Evolutionary conservation across 2,329 filamentous ascomycete species (phyloP).

Genomic region (Colletotrichum sansevieriae): DNA sequence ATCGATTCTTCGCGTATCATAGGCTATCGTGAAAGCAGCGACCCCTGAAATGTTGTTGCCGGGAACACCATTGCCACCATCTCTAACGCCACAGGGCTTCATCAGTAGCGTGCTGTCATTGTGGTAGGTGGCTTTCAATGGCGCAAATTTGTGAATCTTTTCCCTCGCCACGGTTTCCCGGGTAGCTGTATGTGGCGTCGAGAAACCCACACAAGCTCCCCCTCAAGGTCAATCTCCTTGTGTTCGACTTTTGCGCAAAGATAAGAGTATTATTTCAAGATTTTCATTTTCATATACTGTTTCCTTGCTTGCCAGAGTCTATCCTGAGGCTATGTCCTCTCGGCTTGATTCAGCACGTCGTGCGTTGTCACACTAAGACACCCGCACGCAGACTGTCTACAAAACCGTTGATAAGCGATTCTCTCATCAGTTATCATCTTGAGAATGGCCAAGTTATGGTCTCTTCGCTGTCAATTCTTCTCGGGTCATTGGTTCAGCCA

Average conservation of each 20-base stretch:
- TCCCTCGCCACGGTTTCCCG: constrained; percentile 8
- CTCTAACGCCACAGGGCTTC: not conserved
- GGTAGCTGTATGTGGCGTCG: constrained; percentile 12
- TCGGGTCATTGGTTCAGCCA: too few species aligned
- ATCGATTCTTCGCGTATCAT: not conserved
- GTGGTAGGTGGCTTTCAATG: constrained; percentile 4
- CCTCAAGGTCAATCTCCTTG: not conserved
- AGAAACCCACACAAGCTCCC: not conserved
- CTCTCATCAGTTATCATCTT: too few species aligned
- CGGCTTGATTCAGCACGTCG: too few species aligned
- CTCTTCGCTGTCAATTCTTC: too few species aligned
- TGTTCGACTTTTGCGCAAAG: not conserved
- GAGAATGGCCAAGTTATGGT: too few species aligned
- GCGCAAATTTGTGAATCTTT: constrained; percentile 8
- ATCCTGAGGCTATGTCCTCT: too few species aligned
- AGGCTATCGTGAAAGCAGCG: not conserved
- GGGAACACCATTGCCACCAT: not conserved
- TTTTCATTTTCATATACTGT: too few species aligned
- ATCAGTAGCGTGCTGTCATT: not conserved
- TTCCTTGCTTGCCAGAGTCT: too few species aligned
- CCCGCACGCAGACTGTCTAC: too few species aligned
- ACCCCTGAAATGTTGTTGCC: not conserved
- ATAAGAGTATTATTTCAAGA: too few species aligned
- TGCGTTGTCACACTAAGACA: too few species aligned
- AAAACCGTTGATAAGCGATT: too few species aligned